Evolutionary conservation across 2,329 filamentous ascomycete genomes (phyloP).

Genomic region (Alternaria rosae): DNA sequence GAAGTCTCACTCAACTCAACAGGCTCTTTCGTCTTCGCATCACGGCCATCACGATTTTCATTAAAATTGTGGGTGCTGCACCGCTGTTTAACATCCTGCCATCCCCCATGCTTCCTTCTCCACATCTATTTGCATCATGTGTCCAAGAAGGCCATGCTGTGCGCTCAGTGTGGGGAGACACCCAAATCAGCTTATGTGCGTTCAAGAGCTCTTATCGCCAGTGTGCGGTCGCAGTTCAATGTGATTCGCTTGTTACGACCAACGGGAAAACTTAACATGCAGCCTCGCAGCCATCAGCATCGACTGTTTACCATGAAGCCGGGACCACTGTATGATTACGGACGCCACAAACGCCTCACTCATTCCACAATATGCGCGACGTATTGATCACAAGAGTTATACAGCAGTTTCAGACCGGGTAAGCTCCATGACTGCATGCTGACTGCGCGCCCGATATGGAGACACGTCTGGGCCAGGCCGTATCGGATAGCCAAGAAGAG

Average conservation of each 20-base stretch:
- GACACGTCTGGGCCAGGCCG: neutral
- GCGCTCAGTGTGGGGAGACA: neutral
- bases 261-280: neutral
- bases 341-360: neutral
- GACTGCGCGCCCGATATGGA: neutral
- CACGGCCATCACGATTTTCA: neutral
- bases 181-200: neutral
- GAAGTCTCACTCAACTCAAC: rapidly evolving
- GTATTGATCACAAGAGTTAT: neutral
- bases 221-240: neutral
- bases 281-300: neutral
- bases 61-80: neutral
- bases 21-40: neutral
- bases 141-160: neutral
- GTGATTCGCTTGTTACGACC: neutral
- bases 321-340: neutral
- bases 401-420: neutral
- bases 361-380: neutral
- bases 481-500: neutral
- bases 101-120: rapidly evolving
- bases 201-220: neutral
- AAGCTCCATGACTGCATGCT: neutral
- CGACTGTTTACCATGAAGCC: neutral
- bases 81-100: rapidly evolving
- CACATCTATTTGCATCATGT: neutral